Conservation (phyloP, 371 early-diverging fungal species). For the Mortierella sp. region DNA sequence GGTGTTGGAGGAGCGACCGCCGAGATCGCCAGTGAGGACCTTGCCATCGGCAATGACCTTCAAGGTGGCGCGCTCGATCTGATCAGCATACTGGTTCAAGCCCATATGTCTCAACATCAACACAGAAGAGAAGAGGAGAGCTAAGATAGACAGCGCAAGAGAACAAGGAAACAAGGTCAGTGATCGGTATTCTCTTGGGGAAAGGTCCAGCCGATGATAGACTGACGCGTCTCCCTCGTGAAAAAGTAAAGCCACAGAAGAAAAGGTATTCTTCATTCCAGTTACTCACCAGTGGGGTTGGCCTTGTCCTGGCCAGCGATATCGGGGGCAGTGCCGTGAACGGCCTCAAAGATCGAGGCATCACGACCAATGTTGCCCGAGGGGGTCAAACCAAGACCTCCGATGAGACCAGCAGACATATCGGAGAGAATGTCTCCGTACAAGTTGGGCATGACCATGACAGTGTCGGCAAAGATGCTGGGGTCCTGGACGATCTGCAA, state of each 20-base stretch:
- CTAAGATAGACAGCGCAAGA: slow-evolving; percentile 47
- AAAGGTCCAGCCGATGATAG: background rate
- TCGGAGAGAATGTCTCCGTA: slow-evolving; percentile 99
- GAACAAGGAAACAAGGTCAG: slow-evolving; percentile 86
- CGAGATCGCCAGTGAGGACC: slow-evolving; percentile 92
- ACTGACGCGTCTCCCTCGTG: background rate
- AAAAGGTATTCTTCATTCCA: too few relatives aligned
- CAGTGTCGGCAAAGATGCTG: slow-evolving; percentile 87
- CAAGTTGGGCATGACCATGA: slow-evolving; percentile 99
- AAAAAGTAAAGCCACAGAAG: background rate
- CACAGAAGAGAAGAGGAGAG: slow-evolving; percentile 90
- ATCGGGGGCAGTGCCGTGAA: slow-evolving; percentile 99
- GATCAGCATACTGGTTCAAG: slow-evolving; percentile 78
- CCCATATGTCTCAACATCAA: slow-evolving; percentile 99
- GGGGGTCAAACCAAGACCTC: slow-evolving; percentile 98
- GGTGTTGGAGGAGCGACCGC: slow-evolving; percentile 92
- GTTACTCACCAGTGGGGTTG: slow-evolving; percentile 76
- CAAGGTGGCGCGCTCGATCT: slow-evolving; percentile 91
- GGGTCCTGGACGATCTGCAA: slow-evolving; percentile 95
- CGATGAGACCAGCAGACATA: slow-evolving; percentile 98
- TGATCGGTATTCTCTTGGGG: background rate
- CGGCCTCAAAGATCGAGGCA: slow-evolving; percentile 97
- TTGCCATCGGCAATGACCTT: slow-evolving; percentile 95
- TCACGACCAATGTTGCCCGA: slow-evolving; percentile 98
- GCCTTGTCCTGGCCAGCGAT: slow-evolving; percentile 91